phyloP scores from a whole-genome alignment of 495 filamentous ascomycete genomes.

The Cryomyces minteri region DNA sequence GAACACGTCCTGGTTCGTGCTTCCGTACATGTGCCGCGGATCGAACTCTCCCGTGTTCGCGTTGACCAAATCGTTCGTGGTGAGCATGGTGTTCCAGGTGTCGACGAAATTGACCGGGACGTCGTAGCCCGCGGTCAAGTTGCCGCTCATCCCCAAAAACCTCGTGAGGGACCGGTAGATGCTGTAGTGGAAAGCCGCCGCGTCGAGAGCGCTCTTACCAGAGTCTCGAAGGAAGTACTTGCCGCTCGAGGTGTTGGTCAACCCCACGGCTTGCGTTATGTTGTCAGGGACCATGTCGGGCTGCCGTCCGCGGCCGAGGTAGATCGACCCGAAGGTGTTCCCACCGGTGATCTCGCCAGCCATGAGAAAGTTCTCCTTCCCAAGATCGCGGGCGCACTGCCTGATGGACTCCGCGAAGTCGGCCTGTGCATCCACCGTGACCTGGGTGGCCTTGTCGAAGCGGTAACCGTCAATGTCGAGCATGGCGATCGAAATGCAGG shows the following conservation, averaged over 20 bases:
- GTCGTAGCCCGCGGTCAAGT: constrained; percentile 41
- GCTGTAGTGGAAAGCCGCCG: constrained; percentile 49
- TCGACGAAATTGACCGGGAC: constrained; percentile 39
- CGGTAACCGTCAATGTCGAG: constrained; percentile 56
- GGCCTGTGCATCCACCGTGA: constrained; percentile 44
- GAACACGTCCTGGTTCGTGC: constrained; percentile 56
- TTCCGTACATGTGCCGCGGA: constrained; percentile 49
- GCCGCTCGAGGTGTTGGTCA: constrained; percentile 26
- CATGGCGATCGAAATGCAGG: constrained; percentile 41
- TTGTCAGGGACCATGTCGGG: constrained; percentile 29
- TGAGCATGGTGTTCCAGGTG: constrained; percentile 39
- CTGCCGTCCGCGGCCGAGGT: constrained; percentile 43
- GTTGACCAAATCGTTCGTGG: constrained; percentile 48
- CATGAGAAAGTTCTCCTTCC: constrained; percentile 46
- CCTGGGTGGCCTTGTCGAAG: constrained; percentile 49
- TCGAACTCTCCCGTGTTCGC: constrained; percentile 47
- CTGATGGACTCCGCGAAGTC: constrained; percentile 34
- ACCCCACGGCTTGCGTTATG: constrained; percentile 25
- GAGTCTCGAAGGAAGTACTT: constrained; percentile 36
- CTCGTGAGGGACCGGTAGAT: constrained; percentile 45
- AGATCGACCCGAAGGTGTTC: constrained; percentile 42
- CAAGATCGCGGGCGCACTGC: constrained; percentile 33
- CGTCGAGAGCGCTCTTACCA: constrained; percentile 39
- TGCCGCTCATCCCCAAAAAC: constrained; percentile 45
- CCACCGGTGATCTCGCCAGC: constrained; percentile 46